These are phyloP conservation scores for Paraphaeosphaeria sporulosa DNA, from an alignment of 2,329 filamentous ascomycete species.

Conservation along the genomic window DNA sequence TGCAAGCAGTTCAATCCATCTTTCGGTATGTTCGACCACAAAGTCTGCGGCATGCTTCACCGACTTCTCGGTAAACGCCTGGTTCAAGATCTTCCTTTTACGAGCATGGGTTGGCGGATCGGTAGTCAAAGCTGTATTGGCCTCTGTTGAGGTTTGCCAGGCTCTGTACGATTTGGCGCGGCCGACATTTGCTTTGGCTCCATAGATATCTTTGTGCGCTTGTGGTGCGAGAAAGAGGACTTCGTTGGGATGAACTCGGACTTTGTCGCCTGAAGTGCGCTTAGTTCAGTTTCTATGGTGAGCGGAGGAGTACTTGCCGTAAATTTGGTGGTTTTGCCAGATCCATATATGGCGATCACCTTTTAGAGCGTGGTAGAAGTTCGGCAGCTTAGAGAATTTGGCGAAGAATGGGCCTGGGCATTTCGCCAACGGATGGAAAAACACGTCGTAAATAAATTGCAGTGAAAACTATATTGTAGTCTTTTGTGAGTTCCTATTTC, in stretches of 20 bases:
- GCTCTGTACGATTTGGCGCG: constrained; percentile 14
- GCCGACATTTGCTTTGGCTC: constrained; percentile 14
- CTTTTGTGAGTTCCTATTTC: neutral
- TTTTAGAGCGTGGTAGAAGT: constrained; percentile 23
- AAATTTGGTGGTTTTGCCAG: constrained; percentile 16
- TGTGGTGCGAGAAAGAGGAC: constrained; percentile 12
- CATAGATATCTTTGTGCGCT: constrained; percentile 12
- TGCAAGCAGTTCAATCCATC: constrained; percentile 17
- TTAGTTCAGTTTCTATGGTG: neutral
- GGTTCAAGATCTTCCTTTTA: constrained; percentile 17
- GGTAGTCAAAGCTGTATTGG: constrained; percentile 13
- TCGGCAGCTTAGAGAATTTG: constrained; percentile 16
- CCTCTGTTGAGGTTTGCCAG: constrained; percentile 10
- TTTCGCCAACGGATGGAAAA: constrained; percentile 21
- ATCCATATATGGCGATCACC: constrained; percentile 24
- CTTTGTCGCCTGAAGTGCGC: constrained; percentile 8
- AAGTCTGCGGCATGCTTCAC: constrained; percentile 13
- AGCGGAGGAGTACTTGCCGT: neutral
- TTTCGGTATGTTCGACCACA: constrained; percentile 10
- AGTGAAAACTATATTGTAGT: neutral
- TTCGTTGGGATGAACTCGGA: constrained; percentile 12
- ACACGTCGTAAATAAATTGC: constrained; percentile 15
- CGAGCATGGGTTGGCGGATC: constrained; percentile 12
- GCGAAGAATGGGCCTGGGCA: constrained; percentile 19
- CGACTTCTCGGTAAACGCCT: constrained; percentile 20